Evolutionary conservation across 441 rosid species (phyloP).

Genomic region (Croton setiger): DNA sequence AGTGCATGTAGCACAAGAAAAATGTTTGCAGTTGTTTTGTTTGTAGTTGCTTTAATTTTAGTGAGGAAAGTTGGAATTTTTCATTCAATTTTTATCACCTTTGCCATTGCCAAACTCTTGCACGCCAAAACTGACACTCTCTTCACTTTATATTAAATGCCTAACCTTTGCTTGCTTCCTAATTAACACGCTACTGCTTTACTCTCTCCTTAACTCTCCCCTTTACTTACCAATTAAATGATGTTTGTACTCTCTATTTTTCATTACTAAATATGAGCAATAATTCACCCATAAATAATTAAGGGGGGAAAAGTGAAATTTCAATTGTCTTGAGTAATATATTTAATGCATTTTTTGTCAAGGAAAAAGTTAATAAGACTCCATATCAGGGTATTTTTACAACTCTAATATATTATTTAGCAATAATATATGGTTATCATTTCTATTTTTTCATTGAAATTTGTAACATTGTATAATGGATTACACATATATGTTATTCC

Average conservation of each 20-base stretch:
- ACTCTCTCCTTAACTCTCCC: not conserved
- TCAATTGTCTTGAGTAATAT: too few species aligned
- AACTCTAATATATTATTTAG: too few species aligned
- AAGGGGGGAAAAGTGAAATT: too few species aligned
- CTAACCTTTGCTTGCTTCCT: conserved; percentile 23
- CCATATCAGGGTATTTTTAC: too few species aligned
- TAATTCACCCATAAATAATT: too few species aligned
- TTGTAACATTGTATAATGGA: too few species aligned
- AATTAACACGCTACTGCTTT: conserved; percentile 25
- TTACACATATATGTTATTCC: too few species aligned
- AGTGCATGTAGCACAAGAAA: conserved; percentile 9
- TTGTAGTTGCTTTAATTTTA: conserved; percentile 18
- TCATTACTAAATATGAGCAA: not conserved
- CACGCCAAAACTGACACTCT: conserved; percentile 57
- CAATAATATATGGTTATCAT: too few species aligned
- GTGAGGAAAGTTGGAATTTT: conserved; percentile 26
- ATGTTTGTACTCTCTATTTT: not conserved
- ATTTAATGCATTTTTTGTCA: too few species aligned
- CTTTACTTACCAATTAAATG: not conserved
- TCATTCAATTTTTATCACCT: conserved; percentile 26
- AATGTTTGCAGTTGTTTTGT: conserved; percentile 15
- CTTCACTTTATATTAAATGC: conserved; percentile 22
- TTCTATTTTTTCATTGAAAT: too few species aligned
- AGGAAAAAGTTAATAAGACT: too few species aligned
- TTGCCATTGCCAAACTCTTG: conserved; percentile 25